Evolutionary conservation across 1,284 basidiomycete genomes (phyloP).

Genomic region (Cryptococcus amylolentus): DNA sequence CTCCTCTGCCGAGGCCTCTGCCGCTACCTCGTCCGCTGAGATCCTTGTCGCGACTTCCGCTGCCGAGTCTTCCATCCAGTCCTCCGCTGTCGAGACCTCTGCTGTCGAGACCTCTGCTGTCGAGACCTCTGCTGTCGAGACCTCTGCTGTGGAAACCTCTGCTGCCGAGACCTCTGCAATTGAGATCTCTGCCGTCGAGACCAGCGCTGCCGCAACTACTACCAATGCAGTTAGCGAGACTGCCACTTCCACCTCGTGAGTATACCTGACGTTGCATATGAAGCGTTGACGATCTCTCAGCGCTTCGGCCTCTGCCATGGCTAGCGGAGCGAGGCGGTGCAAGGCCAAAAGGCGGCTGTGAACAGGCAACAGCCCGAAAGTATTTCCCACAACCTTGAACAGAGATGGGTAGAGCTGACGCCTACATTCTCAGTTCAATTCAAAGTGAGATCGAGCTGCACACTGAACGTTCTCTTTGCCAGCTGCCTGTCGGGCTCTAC

Average conservation of each 20-base stretch:
- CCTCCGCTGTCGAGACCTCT: neutral
- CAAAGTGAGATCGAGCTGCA: too few relatives aligned
- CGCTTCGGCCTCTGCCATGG: slow-evolving; percentile 3
- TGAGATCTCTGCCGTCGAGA: neutral
- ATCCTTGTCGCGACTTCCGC: slow-evolving; percentile 1
- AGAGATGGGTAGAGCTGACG: too few relatives aligned
- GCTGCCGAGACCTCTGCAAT: too few relatives aligned
- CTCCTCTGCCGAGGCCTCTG: neutral
- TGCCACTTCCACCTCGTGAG: neutral
- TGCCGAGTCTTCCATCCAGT: too few relatives aligned
- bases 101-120: slow-evolving; percentile 1
- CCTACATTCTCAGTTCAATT: too few relatives aligned
- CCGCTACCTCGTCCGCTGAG: neutral
- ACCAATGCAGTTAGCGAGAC: neutral
- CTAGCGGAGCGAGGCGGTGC: slow-evolving; percentile 10
- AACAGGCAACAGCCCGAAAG: too few relatives aligned
- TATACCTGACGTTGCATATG: neutral
- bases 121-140: neutral
- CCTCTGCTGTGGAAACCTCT: neutral
- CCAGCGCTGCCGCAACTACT: neutral
- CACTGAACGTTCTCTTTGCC: too few relatives aligned
- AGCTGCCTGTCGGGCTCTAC: too few relatives aligned
- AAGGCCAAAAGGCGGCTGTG: too few relatives aligned
- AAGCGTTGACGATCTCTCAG: neutral
- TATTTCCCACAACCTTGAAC: too few relatives aligned